Evolutionary conservation across 106 monocot species (phyloP), one percentile per base, ranked within the genome.

Genomic region (Xerophyta viscosa): DNA sequence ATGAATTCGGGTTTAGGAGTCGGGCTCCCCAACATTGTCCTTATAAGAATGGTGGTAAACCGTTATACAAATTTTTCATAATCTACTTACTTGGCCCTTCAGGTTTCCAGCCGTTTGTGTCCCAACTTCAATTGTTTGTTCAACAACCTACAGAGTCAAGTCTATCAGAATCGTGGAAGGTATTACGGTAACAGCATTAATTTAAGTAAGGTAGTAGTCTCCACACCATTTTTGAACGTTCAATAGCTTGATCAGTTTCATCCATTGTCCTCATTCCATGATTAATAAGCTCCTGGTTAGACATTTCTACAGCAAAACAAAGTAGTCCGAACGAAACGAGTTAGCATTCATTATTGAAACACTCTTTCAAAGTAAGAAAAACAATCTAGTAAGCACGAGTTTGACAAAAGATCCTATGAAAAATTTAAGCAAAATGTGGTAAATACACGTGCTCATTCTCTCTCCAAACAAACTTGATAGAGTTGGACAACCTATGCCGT

Each of bases 191-290:
- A n/a, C n/a, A n/a, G n/a, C n/a, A n/a, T n/a, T n/a, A n/a, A 29
- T 18, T 46, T 26, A 48, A 31, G 7, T 0, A 43, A 14, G 24
- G 18, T 25, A 31, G 44, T 24, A 27, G 7, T 14, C n/a, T 39
- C 39, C 22, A 17, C 3, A 96, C 94, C 81, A 64, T 60, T 78
- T 96, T 88, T 28, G 94, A 96, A 20, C 88, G 88, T 46, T 77
- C 72, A 48, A 96, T 96, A 43, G 88, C 81, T 62, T 96, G 94
- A 65, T 96, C 94, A 31, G 88, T 96, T 42, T 96, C 78, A 62
- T 88, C 88, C 84, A 96, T 88, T 8, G 63, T 60, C 57, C 78
- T 88, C 52, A 37, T 88, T 57, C 94, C 94, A 58, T 67, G 61
- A 73, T 61, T 36, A 22, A 96, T 57, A 48, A 96, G 81, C 66